Evolutionary conservation across 2,329 filamentous ascomycete genomes (phyloP).

Genomic region (Ophiostoma ips): DNA sequence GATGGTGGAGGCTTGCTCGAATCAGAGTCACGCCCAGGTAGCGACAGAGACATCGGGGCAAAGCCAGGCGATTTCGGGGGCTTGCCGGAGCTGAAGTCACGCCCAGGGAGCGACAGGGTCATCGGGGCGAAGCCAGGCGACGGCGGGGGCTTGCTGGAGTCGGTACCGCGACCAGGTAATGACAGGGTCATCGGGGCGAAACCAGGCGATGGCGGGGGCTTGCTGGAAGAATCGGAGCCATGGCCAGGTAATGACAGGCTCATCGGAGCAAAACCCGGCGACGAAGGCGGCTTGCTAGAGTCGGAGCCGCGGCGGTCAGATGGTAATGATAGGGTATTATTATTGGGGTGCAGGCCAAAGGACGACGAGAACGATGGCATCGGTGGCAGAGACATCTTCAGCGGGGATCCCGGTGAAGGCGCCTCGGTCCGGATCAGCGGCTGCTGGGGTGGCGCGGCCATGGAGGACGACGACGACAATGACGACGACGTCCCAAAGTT

Average conservation of each 20-base stretch:
- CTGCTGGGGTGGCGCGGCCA: no score
- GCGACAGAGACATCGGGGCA: constrained; percentile 15
- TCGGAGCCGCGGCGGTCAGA: not conserved
- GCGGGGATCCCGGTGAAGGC: not conserved
- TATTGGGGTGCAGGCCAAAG: not conserved
- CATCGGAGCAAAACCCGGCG: constrained; percentile 23
- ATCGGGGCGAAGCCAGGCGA: not conserved
- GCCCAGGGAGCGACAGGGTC: not conserved
- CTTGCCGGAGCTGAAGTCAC: not conserved
- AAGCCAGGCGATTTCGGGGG: constrained; percentile 29
- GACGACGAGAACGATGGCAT: not conserved
- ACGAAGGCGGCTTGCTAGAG: constrained; percentile 22
- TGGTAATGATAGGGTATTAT: not conserved
- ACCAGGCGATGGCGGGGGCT: not conserved
- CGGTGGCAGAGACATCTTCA: not conserved
- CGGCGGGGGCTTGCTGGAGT: not conserved
- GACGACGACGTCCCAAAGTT: constrained; percentile 19
- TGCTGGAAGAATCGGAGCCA: not conserved
- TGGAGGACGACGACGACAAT: no score
- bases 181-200: not conserved
- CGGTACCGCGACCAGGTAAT: not conserved
- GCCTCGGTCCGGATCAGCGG: not conserved
- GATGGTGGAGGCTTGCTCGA: not conserved
- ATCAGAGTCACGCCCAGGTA: not conserved
- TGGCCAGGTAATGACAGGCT: not conserved